A percentile compares a stretch with the other conserved stretches of the same genome.
Evolutionary conservation across 495 filamentous ascomycete species (phyloP).

Genomic region (Penicillium mononematosum): DNA sequence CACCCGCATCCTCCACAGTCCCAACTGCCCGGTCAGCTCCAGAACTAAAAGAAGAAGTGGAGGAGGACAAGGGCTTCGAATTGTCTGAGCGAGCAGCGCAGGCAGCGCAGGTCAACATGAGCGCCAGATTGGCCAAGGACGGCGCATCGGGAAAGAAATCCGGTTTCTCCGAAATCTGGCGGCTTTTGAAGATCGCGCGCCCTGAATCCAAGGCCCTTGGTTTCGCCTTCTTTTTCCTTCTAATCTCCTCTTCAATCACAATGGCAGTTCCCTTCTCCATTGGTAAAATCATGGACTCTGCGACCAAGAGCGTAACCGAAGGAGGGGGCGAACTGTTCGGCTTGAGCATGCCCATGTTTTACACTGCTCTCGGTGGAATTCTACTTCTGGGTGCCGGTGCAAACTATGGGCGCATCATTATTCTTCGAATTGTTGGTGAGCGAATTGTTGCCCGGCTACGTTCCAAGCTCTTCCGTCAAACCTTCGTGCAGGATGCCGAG

Average conservation of each 20-base stretch:
- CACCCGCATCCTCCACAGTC: slow-evolving; percentile 14
- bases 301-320: slow-evolving; percentile 56
- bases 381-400: slow-evolving; percentile 73
- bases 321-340: slow-evolving; percentile 64
- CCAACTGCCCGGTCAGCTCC: slow-evolving; percentile 15
- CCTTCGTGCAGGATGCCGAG: slow-evolving; percentile 92
- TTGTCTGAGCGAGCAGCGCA: slow-evolving; percentile 76
- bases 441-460: slow-evolving; percentile 86
- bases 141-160: slow-evolving; percentile 61
- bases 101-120: slow-evolving; percentile 87
- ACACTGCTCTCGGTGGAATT: slow-evolving; percentile 67
- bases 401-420: slow-evolving; percentile 91
- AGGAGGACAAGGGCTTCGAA: slow-evolving; percentile 59
- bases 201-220: slow-evolving; percentile 79
- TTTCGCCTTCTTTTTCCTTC: slow-evolving; percentile 75
- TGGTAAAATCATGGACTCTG: slow-evolving; percentile 88
- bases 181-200: slow-evolving; percentile 82
- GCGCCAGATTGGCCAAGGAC: slow-evolving; percentile 81
- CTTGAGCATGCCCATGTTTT: slow-evolving; percentile 72
- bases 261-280: slow-evolving; percentile 97
- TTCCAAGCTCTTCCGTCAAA: slow-evolving; percentile 84
- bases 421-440: slow-evolving; percentile 93
- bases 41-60: slow-evolving; percentile 39
- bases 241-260: slow-evolving; percentile 84
- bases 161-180: slow-evolving; percentile 75